These are phyloP conservation scores for Vigna reflexopilosa DNA, from an alignment of 306 rosid species.

Conservation along the genomic window DNA sequence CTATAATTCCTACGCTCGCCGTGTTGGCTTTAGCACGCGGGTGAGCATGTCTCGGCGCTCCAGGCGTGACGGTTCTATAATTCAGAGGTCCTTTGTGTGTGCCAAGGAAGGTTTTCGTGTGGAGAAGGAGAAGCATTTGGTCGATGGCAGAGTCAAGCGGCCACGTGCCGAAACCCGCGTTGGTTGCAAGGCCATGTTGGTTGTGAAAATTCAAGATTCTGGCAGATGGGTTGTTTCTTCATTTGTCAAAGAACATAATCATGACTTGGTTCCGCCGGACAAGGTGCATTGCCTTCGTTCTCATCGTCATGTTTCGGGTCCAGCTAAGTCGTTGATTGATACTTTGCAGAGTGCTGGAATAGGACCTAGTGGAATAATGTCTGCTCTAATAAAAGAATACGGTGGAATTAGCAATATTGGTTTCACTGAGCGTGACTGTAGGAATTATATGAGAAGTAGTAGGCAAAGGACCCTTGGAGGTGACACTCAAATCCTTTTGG, in stretches of 20 bases:
- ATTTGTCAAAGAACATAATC: slow-evolving; percentile 50
- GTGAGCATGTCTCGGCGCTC: slow-evolving; percentile 66
- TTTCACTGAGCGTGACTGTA: slow-evolving; percentile 54
- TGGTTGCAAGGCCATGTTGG: slow-evolving; percentile 59
- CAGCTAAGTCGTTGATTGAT: slow-evolving; percentile 49
- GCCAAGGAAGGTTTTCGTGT: slow-evolving; percentile 64
- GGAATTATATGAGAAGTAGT: slow-evolving; percentile 50
- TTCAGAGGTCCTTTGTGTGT: slow-evolving; percentile 68
- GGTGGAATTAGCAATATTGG: slow-evolving; percentile 48
- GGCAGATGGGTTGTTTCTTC: slow-evolving; percentile 49
- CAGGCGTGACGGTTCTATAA: slow-evolving; percentile 64
- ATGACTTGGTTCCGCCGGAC: slow-evolving; percentile 49
- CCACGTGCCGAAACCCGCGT: slow-evolving; percentile 57
- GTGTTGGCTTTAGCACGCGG: slow-evolving; percentile 59
- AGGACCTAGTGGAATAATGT: slow-evolving; percentile 51
- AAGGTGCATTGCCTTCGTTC: slow-evolving; percentile 53
- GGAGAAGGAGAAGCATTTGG: slow-evolving; percentile 50
- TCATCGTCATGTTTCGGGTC: slow-evolving; percentile 53
- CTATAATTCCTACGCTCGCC: slow-evolving; percentile 63
- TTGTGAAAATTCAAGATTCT: slow-evolving; percentile 58
- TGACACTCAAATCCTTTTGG: slow-evolving; percentile 48
- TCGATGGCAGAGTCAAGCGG: slow-evolving; percentile 53
- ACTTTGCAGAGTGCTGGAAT: slow-evolving; percentile 51
- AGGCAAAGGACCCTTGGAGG: slow-evolving; percentile 53
- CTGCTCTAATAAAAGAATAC: slow-evolving; percentile 50